Base-by-base conservation (phyloP, 495 filamentous ascomycete genomes). In the Oidiodendron maius region DNA sequence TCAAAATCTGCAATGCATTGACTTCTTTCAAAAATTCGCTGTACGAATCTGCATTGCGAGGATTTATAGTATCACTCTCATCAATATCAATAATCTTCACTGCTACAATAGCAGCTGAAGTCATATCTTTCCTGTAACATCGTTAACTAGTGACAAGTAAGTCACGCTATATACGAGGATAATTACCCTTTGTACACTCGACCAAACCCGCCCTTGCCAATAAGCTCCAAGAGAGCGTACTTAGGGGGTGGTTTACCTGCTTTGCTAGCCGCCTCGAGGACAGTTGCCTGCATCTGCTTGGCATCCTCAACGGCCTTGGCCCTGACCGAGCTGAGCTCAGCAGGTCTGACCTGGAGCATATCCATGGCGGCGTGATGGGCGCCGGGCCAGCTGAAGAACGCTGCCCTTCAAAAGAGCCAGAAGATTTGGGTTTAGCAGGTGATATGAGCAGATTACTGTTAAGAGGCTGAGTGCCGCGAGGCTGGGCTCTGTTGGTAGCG, bases 21-120 rank as follows among this genome's bases (percentile, higher is more conserved):
- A 93, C 90, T 66, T 98, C 93, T 57, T 91, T 90, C 50, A 89
- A 78, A 55, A 91, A 87, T 53, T 90, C 86, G 58, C 82, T 81
- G 61, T 93, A 87, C 3, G 87, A 86, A 59, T 90, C 75, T 44
- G 82, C 85, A 56, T 90, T 82, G 48, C 82, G 81, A 23, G 82
- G 80, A 55, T 87, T 84, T 16, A 81, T 64, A 12, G 84, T 74
- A 65, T 97, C 93, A 41, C 82, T 71, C 40, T 85, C 82, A 60
- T 98, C 93, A n/a, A 96, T 84, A 59, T 96, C 89, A 59, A 96
- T 82, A 49, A 96, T 91, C 62, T 98, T 98, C 61, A 98, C 82
- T 3, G 94, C 94, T 3, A 96, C 89, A 17, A 91, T 61, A 16
- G 75, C 64, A 20, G 77, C 73, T 0, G 74, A 77, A n/a, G 75